Evolutionary conservation across 1,284 basidiomycete species (phyloP).

Genomic region (Phylloboletellus chloephorus): DNA sequence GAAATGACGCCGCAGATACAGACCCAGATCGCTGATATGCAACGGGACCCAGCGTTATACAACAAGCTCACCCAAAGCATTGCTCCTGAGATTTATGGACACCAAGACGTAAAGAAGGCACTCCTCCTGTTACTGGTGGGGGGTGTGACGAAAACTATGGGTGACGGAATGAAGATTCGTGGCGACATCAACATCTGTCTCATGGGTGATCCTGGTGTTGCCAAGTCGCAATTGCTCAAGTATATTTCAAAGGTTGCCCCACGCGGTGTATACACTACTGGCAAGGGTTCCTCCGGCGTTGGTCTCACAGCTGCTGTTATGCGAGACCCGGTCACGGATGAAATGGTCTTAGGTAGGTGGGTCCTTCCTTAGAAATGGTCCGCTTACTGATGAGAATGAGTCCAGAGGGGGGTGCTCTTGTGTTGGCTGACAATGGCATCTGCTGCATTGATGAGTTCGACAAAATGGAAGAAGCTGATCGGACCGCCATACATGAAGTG

Average conservation of each 20-base stretch:
- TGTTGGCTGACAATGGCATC: slow-evolving; percentile 98
- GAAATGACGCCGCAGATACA: slow-evolving; percentile 85
- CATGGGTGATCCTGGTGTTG: slow-evolving; percentile 99
- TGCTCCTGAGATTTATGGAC: slow-evolving; percentile 98
- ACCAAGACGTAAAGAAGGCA: slow-evolving; percentile 97
- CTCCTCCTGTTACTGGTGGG: slow-evolving; percentile 92
- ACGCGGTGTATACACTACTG: slow-evolving; percentile 96
- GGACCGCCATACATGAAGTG: slow-evolving; percentile 99
- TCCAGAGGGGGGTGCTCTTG: slow-evolving; percentile 96
- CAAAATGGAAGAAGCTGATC: slow-evolving; percentile 98
- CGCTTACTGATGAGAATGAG: slow-evolving; percentile 8
- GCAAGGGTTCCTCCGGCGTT: slow-evolving; percentile 95
- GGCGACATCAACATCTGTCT: slow-evolving; percentile 97
- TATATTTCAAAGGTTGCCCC: slow-evolving; percentile 99
- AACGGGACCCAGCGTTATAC: slow-evolving; percentile 77
- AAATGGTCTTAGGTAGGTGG: slow-evolving; percentile 92
- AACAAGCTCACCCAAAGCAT: slow-evolving; percentile 82
- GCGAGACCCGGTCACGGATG: slow-evolving; percentile 98
- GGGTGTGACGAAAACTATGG: slow-evolving; percentile 91
- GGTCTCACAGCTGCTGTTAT: slow-evolving; percentile 99
- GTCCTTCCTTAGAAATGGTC: not conserved
- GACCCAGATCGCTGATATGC: slow-evolving; percentile 65
- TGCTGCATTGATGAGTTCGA: slow-evolving; percentile 99
- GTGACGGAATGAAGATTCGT: slow-evolving; percentile 98
- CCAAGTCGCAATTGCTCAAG: slow-evolving; percentile 96